Conservation (phyloP, 2,329 filamentous ascomycete species). For the Colletotrichum liriopes region DNA sequence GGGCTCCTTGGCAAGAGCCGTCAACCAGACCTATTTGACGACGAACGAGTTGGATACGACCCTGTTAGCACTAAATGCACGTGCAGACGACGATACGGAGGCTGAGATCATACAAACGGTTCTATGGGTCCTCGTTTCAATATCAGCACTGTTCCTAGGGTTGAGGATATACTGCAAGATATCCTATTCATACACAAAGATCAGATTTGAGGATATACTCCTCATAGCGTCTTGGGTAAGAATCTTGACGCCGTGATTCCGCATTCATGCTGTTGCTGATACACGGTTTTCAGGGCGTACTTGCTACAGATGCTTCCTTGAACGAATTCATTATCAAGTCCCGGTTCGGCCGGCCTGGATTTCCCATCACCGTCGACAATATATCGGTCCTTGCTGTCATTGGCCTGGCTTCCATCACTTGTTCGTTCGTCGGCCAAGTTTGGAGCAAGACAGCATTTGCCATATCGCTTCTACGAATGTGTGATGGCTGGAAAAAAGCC, state of each 20-base stretch:
- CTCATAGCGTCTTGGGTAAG: constrained; percentile 47
- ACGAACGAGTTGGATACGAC: constrained; percentile 23
- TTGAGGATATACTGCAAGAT: constrained; percentile 48
- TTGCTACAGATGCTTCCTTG: constrained; percentile 27
- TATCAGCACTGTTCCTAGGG: constrained; percentile 45
- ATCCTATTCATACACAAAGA: constrained; percentile 43
- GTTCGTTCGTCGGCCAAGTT: constrained; percentile 51
- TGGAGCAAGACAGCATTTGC: constrained; percentile 59
- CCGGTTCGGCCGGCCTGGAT: constrained; percentile 34
- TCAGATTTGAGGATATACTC: constrained; percentile 49
- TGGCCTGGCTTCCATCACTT: constrained; percentile 46
- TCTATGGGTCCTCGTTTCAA: constrained; percentile 44
- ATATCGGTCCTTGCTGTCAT: constrained; percentile 34
- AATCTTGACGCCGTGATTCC: no score
- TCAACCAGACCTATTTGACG: constrained; percentile 13
- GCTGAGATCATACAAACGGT: constrained; percentile 32
- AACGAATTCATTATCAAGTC: constrained; percentile 43
- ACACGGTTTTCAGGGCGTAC: not conserved
- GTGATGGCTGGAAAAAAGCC: constrained; percentile 46
- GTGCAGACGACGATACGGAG: constrained; percentile 24
- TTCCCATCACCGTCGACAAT: constrained; percentile 23
- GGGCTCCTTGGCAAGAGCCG: constrained; percentile 13
- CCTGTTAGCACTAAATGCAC: constrained; percentile 21
- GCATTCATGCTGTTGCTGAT: not conserved
- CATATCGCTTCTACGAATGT: constrained; percentile 52